Base-by-base conservation (phyloP, 2,329 filamentous ascomycete genomes). In the Xylariaceae sp. region DNA sequence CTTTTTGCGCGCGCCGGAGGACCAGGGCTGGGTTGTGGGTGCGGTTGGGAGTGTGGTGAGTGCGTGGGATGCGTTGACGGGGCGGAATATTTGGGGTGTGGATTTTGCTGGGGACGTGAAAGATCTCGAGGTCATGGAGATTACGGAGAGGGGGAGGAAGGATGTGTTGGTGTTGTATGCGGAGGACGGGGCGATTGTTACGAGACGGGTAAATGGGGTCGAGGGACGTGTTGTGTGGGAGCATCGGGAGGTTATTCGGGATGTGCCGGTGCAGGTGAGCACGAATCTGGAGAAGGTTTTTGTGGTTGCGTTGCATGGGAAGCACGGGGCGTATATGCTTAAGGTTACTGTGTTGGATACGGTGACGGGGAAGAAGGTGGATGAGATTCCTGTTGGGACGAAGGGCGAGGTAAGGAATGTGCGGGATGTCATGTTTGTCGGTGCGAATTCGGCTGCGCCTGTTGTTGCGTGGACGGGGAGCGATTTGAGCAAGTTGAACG, bases 11-110 rank as follows among this genome's bases (percentile, higher is more conserved):
- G 85, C 88, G n/a, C 85, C 86, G n/a, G 86, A 92, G 65, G 88
- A 87, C 60, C 88, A 93, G 72, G 86, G 88, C 66, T 88, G 87
- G 71, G 77, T 97, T 15, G 82, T 92, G 44, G 88, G 88, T 66
- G 92, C 88, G 1, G 76, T 86, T 44, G 90, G 88, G 13, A 79
- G 80, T 63, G 82, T 83, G 53, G 85, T 97, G 34, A 83, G 88
- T 56, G 84, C 88, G 11, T 97, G 92, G 92, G 88, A 90, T 75
- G 90, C 91, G 42, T 79, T 88, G 53, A 89, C 88, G 67, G 94
- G 94, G 34, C 86, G 88, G 68, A 83, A 89, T 64, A 79, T 85
- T 44, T 99, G 94, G 91, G 84, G 85, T 59, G 80, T 81, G 48
- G 77, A 80, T 52, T 85, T 90, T 59, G 71, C 73, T 5, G 88